A percentile compares a stretch with the other conserved stretches of the same genome.
phyloP scores from a whole-genome alignment of 768 basidiomycete species.

The Trametes punicea region DNA sequence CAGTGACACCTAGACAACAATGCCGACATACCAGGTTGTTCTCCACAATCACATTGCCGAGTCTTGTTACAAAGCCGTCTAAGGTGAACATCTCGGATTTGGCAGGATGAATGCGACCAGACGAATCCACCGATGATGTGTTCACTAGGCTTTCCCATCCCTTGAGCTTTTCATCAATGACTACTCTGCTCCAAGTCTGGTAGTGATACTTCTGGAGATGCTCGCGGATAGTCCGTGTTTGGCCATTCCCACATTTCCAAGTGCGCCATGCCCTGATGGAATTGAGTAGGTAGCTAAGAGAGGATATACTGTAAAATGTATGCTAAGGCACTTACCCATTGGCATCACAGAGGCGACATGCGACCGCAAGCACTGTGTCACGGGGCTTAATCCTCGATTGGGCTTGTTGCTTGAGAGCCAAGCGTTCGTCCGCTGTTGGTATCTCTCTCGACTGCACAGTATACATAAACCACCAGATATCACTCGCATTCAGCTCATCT shows the following conservation, averaged over 20 bases:
- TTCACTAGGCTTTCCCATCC: conserved; percentile 1
- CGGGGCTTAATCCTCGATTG: neutral
- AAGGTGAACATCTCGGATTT: conserved; percentile 19
- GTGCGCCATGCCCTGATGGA: neutral
- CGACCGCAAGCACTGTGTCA: too few relatives aligned
- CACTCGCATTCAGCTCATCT: neutral
- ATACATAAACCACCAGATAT: neutral
- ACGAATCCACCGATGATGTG: neutral
- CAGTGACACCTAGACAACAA: neutral
- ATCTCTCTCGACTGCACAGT: neutral
- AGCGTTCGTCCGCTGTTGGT: too few relatives aligned
- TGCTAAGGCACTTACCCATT: neutral
- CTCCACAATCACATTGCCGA: conserved; percentile 26
- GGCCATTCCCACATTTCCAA: conserved; percentile 24
- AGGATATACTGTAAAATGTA: neutral
- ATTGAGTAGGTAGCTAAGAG: neutral
- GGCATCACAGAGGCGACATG: neutral
- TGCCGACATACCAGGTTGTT: conserved; percentile 34
- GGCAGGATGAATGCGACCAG: neutral
- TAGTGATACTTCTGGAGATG: conserved; percentile 22
- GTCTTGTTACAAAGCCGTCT: conserved; percentile 21
- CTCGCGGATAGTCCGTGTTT: conserved; percentile 23
- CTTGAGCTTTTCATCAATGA: conserved; percentile 20
- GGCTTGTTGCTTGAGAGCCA: neutral
- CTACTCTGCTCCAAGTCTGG: conserved; percentile 7